Conservation (phyloP, 1,284 basidiomycete species). For the Phylloporus sp. region DNA sequence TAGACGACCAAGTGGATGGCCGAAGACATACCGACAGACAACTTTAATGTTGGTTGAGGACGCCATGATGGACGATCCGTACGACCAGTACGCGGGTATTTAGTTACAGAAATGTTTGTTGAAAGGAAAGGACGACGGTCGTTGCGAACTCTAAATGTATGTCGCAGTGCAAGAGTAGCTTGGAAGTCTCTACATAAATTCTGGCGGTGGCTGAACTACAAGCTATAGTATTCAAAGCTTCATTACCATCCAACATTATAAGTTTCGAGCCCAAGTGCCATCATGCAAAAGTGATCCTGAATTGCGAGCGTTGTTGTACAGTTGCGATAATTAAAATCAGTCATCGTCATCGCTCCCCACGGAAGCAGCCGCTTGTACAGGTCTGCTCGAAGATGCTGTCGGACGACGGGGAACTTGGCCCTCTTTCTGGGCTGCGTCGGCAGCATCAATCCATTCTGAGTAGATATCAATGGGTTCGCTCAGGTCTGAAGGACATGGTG, state of each 20-base stretch:
- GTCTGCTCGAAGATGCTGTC: conserved; percentile 62
- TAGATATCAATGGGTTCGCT: conserved; percentile 91
- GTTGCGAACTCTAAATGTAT: conserved; percentile 11
- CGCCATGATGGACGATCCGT: conserved; percentile 55
- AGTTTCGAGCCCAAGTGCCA: conserved; percentile 3
- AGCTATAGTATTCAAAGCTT: conserved; percentile 4
- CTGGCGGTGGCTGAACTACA: conserved; percentile 36
- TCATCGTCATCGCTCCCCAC: conserved; percentile 51
- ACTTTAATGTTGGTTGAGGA: conserved; percentile 90
- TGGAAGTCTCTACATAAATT: conserved; percentile 21
- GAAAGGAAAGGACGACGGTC: conserved; percentile 14
- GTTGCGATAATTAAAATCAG: conserved; percentile 23
- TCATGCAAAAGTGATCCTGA: neutral
- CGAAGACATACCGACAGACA: conserved; percentile 80
- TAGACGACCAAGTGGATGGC: conserved; percentile 5
- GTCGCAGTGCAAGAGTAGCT: conserved; percentile 27
- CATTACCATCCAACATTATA: conserved; percentile 7
- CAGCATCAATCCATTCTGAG: conserved; percentile 91
- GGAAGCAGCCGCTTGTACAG: conserved; percentile 41
- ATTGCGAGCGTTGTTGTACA: conserved; percentile 31
- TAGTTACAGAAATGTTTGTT: conserved; percentile 4
- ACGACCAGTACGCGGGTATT: conserved; percentile 27
- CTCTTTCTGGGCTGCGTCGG: conserved; percentile 79
- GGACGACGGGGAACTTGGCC: conserved; percentile 52
- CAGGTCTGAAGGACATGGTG: conserved; percentile 51